Evolutionary conservation across 139 green algal genomes (phyloP), one percentile per base, ranked within the genome.

Genomic region (Astrephomene gubernaculifera): DNA sequence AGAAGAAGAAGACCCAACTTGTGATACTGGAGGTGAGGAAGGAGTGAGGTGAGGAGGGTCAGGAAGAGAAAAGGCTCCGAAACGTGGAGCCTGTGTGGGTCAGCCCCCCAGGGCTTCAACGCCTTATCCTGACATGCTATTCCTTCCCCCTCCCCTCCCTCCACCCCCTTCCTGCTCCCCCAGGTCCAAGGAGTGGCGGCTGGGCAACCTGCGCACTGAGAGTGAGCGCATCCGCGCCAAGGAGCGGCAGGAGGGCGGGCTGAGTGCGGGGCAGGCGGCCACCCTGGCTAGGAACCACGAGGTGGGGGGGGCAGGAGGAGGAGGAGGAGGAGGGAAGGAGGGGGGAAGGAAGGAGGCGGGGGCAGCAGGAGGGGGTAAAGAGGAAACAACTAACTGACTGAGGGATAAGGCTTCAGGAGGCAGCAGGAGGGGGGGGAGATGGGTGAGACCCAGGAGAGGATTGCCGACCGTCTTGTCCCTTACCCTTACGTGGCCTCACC

Each of bases 151-250:
- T 39, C 14, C 2, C 21, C n/a, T n/a, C n/a, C 29, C 63, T 31
- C n/a, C 63, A 44, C 63, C 14, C 12, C 38, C 38, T 53, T 10
- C 35, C 43, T 60, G 4, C 10, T 7, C 31, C 24, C 43, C 10
- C 82, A 90, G 87, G 22, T 31, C 73, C 29, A 84, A 89, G 57
- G 94, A 98, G 87, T 88, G 89, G 52, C 96, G 94, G 89, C 79
- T 98, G 7, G 71, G 82, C 65, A 96, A 97, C 86, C 87, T 98
- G 60, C 88, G 91, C 72, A 90, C 81, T 2, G 96, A 98, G 92
- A 91, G 89, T 27, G 91, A 97, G 27, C 90, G 90, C 39, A 98
- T 98, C 72, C 80, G 86, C 86, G 92, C 90, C 41, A 98, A 98
- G 88, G 92, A 98, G 91, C 79, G 73, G 49, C 43, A 71, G 71